Evolutionary conservation across 768 basidiomycete species (phyloP).

Genomic region (Trametes sanguinea): DNA sequence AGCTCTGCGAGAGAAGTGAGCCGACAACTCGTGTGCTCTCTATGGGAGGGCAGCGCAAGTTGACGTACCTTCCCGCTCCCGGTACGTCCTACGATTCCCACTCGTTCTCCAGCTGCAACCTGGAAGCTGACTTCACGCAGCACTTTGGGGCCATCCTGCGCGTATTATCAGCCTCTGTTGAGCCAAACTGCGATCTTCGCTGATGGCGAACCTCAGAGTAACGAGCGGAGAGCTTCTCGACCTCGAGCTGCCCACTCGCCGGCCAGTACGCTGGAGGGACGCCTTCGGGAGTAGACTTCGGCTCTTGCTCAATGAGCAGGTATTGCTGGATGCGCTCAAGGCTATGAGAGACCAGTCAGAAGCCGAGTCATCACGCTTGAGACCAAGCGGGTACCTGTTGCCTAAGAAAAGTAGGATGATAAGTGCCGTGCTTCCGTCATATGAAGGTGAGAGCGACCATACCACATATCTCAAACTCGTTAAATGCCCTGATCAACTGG

Average conservation of each 20-base stretch:
- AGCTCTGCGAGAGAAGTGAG: slow-evolving; percentile 40
- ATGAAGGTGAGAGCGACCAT: neutral
- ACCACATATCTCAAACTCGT: slow-evolving; percentile 46
- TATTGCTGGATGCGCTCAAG: slow-evolving; percentile 48
- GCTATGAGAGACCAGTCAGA: slow-evolving; percentile 12
- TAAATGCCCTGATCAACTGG: slow-evolving; percentile 43
- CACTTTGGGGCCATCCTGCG: slow-evolving; percentile 51
- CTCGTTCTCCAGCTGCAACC: slow-evolving; percentile 55
- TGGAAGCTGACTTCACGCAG: slow-evolving; percentile 55
- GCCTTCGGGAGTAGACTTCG: slow-evolving; percentile 35
- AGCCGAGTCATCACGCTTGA: neutral
- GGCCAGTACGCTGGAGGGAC: slow-evolving; percentile 58
- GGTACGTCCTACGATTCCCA: slow-evolving; percentile 42
- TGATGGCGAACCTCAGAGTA: slow-evolving; percentile 29
- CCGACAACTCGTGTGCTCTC: neutral
- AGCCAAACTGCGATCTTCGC: too few species aligned
- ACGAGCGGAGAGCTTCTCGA: slow-evolving; percentile 47
- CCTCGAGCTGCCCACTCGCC: slow-evolving; percentile 43
- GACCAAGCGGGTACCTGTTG: slow-evolving; percentile 23
- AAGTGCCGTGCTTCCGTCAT: neutral
- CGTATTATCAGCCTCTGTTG: neutral
- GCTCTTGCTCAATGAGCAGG: slow-evolving; percentile 50
- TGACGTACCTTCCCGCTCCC: slow-evolving; percentile 3
- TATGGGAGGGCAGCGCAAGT: too few species aligned
- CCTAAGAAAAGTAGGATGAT: slow-evolving; percentile 55